Conservation (phyloP, 441 rosid species). For the Eutrema salsugineum region DNA sequence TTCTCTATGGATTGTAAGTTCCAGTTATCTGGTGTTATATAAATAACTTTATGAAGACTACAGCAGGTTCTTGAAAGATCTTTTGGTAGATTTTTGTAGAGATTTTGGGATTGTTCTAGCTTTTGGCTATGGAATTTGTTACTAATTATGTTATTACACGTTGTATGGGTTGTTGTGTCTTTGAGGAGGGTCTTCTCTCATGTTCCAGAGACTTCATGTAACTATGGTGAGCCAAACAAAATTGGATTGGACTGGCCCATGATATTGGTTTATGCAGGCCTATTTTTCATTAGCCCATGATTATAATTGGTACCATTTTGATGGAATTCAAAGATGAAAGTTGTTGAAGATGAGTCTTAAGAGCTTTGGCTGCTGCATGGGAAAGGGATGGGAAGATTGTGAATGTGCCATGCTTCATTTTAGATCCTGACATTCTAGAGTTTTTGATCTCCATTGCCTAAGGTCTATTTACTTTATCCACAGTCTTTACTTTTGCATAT, state of each 20-base stretch:
- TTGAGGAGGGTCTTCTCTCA: conserved; percentile 17
- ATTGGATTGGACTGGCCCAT: conserved; percentile 10
- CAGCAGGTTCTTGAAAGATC: conserved; percentile 34
- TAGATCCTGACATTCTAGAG: conserved; percentile 16
- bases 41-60: neutral
- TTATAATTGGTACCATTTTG: neutral
- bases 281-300: neutral
- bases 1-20: neutral
- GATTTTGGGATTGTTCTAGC: conserved; percentile 41
- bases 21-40: neutral
- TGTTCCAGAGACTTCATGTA: conserved; percentile 34
- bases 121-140: neutral
- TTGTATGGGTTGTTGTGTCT: neutral
- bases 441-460: conserved; percentile 20
- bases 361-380: conserved; percentile 30
- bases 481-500: neutral
- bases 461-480: conserved; percentile 8
- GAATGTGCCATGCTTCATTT: conserved; percentile 24
- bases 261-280: neutral
- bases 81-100: conserved; percentile 14
- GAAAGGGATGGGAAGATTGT: conserved; percentile 28
- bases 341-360: conserved; percentile 5
- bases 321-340: neutral
- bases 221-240: neutral
- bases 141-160: conserved; percentile 20